Base-by-base conservation (phyloP, 2,329 filamentous ascomycete species). In the Fusarium nurragi region DNA sequence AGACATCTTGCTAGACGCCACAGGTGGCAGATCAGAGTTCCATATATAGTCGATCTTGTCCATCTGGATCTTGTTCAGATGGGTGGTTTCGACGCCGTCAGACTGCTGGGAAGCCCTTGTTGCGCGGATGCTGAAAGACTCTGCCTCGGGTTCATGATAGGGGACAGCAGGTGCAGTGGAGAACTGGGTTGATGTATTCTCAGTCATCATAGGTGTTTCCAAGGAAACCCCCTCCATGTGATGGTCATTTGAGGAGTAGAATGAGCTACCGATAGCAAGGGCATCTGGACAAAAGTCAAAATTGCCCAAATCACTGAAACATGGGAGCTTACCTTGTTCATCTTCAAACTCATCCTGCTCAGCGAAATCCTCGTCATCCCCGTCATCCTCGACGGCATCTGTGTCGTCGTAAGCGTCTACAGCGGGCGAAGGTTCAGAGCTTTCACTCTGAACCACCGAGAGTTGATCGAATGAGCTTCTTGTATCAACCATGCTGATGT, bases 301-400 rank as follows among this genome's bases (percentile, higher is more conserved):
- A 41, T 19, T 12, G 25, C 6, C 6, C 23, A n/a, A 9, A 25
- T 41, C n/a, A 14, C 32, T 19, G 19, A 4, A 14, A 16, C 7
- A 23, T 18, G 46, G 8, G 6, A 39, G 28, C 49, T 37, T 57
- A 69, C 67, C 52, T n/a, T 68, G 54, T 23, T 51, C 44, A 11
- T 58, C 46, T 22, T 71, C 60, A 22, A 67, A 68, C 38, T 67
- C 67, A 48, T 69, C 69, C n/a, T 54, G 69, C 36, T 69, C 69
- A n/a, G 53, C 60, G 46, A 71, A 68, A 21, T 38, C 47, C n/a
- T n/a, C n/a, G n/a, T n/a, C n/a, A n/a, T 30, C 26, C 12, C 60
- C 43, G 25, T 64, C 59, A 11, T 52, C 60, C 23, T 54, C 54
- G 10, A 36, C 46, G 7, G 41, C 16, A 37, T 57, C 44, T 18